A percentile compares a stretch with the other conserved stretches of the same genome.
phyloP scores from a whole-genome alignment of 352 stramenopile species.

The Thalassiosira allenii region DNA sequence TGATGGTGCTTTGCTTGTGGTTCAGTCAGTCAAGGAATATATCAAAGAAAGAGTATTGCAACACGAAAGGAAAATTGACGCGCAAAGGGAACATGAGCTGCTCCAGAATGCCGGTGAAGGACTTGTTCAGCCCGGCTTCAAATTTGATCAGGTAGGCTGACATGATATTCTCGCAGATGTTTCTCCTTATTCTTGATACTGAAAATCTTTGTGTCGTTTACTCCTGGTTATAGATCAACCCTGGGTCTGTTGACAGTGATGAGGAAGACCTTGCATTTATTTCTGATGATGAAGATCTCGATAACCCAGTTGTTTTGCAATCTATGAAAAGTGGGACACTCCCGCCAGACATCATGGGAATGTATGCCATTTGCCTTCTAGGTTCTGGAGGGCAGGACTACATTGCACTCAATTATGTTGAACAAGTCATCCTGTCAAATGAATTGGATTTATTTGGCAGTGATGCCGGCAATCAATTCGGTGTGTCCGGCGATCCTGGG shows the following conservation, averaged over 20 bases:
- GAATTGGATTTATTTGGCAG: conserved; percentile 43
- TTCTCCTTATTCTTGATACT: too few species aligned
- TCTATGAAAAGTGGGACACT: conserved; percentile 68
- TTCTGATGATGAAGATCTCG: conserved; percentile 83
- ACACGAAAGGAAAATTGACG: conserved; percentile 36
- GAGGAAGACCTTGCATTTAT: conserved; percentile 61
- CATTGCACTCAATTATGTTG: conserved; percentile 72
- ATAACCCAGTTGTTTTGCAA: conserved; percentile 58
- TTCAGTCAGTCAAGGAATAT: conserved; percentile 73
- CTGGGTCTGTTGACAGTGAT: conserved; percentile 61
- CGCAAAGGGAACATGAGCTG: too few species aligned
- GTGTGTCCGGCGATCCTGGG: conserved; percentile 9
- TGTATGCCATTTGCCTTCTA: conserved; percentile 72
- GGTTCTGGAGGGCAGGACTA: conserved; percentile 70
- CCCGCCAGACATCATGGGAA: conserved; percentile 69
- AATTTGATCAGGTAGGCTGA: conserved; percentile 59
- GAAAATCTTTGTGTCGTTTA: too few species aligned
- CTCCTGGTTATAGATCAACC: conserved; percentile 40
- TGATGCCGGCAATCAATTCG: conserved; percentile 7
- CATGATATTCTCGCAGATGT: too few species aligned
- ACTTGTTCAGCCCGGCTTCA: conserved; percentile 36
- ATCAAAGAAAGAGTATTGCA: conserved; percentile 66
- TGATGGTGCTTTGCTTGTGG: conserved; percentile 68
- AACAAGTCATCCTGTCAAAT: conserved; percentile 51
- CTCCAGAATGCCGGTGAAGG: conserved; percentile 27